These are phyloP conservation scores for Irpex sp. DNA, from an alignment of 1,284 basidiomycete species.

Conservation along the genomic window DNA sequence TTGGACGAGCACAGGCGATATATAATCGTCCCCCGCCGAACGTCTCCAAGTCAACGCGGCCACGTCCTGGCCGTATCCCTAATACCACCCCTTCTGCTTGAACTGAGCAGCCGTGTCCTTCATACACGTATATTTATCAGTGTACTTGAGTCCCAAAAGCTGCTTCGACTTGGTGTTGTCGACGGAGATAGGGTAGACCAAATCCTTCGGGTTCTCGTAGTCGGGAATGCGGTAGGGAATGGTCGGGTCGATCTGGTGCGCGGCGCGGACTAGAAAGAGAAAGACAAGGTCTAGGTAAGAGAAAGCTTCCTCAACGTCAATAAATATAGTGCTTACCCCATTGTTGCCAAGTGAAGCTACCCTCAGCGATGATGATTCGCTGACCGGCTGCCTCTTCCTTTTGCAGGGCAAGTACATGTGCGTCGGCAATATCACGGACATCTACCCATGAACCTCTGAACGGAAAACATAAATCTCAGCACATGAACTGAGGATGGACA, in stretches of 20 bases:
- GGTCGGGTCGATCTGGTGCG: constrained; percentile 13
- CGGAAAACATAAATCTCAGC: not conserved
- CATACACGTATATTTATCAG: constrained; percentile 35
- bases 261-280: constrained; percentile 7
- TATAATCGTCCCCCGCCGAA: too few relatives aligned
- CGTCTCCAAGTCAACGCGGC: too few relatives aligned
- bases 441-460: constrained; percentile 32
- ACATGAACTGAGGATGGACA: not conserved
- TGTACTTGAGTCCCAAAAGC: constrained; percentile 42
- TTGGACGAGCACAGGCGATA: too few relatives aligned
- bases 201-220: not conserved
- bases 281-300: too few relatives aligned
- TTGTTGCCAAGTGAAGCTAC: constrained; percentile 13
- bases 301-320: too few relatives aligned
- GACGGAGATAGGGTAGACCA: not conserved
- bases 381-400: constrained; percentile 50
- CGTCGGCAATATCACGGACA: constrained; percentile 54
- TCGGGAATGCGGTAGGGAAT: constrained; percentile 18
- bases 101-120: constrained; percentile 37
- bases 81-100: constrained; percentile 21
- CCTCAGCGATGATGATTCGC: constrained; percentile 46
- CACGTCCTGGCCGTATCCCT: too few relatives aligned
- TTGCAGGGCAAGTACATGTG: constrained; percentile 52
- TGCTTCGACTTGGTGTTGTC: constrained; percentile 34
- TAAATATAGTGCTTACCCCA: not conserved